Evolutionary conservation across 257 asterid genomes (phyloP).

Genomic region (Voacanga thouarsii): DNA sequence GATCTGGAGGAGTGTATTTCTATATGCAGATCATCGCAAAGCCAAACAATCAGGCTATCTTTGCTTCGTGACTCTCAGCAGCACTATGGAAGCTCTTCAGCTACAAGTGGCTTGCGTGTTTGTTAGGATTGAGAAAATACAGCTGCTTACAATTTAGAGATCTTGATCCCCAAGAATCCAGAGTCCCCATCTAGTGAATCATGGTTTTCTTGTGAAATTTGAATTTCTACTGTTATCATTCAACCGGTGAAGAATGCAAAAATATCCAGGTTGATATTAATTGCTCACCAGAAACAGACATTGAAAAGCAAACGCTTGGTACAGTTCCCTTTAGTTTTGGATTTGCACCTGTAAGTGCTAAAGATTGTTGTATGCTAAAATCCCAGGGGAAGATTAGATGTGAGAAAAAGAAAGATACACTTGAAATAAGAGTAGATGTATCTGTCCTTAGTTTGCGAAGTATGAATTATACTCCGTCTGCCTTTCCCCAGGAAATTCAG

Average conservation of each 20-base stretch:
- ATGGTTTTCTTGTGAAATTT: neutral
- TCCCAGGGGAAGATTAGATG: neutral
- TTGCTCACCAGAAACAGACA: neutral
- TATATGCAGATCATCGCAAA: conserved; percentile 41
- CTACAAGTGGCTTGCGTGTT: conserved; percentile 31
- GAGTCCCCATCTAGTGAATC: neutral
- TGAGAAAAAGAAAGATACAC: no score
- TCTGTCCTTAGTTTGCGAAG: no score
- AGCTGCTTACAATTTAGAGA: neutral
- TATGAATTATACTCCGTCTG: no score
- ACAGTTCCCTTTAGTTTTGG: neutral
- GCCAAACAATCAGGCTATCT: conserved; percentile 58
- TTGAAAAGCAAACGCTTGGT: neutral
- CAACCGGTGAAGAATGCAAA: no score
- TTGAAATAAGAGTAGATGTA: no score
- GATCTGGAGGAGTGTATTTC: conserved; percentile 86
- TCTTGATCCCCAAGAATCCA: neutral
- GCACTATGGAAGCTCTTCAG: conserved; percentile 42
- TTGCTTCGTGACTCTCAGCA: conserved; percentile 39
- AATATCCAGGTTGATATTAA: neutral
- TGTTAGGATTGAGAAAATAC: neutral
- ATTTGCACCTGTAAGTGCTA: neutral
- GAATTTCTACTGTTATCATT: neutral
- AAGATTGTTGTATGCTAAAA: neutral
- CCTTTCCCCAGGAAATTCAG: no score